Conservation (phyloP, 1,139 yeast species). For the Tardiomyces digboiensis region DNA sequence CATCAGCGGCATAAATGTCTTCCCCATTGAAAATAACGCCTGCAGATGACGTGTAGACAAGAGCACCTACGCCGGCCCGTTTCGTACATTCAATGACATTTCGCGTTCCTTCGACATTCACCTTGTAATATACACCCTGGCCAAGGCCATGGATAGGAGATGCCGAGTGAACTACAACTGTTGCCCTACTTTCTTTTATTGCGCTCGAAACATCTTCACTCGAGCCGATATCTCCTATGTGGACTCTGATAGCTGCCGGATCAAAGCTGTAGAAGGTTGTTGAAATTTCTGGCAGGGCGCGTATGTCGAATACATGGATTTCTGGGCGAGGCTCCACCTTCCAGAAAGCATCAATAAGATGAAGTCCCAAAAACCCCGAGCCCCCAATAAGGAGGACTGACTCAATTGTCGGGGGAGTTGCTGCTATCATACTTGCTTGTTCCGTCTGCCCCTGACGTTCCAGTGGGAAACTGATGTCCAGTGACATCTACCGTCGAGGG, state of each 20-base stretch:
- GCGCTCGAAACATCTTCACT: conserved; percentile 59
- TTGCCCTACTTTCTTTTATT: conserved; percentile 48
- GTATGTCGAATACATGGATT: conserved; percentile 82
- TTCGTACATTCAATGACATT: conserved; percentile 55
- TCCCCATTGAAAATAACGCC: conserved; percentile 95
- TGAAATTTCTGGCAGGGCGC: conserved; percentile 51
- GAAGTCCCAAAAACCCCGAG: conserved; percentile 90
- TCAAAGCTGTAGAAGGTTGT: conserved; percentile 58
- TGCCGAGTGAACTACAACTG: conserved; percentile 89
- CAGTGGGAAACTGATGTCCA: too few relatives aligned
- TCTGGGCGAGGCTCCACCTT: conserved; percentile 55
- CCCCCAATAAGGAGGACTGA: conserved; percentile 81
- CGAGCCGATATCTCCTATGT: conserved; percentile 80
- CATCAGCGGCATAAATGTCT: conserved; percentile 87
- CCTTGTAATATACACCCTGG: conserved; percentile 74
- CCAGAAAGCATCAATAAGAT: conserved; percentile 77
- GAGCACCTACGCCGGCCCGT: conserved; percentile 40
- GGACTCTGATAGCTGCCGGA: conserved; percentile 42
- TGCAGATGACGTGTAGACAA: conserved; percentile 94
- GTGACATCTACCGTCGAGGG: too few relatives aligned
- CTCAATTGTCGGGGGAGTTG: too few relatives aligned
- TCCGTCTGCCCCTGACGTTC: too few relatives aligned
- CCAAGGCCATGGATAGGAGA: conserved; percentile 91
- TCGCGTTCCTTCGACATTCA: conserved; percentile 83
- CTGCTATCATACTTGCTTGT: too few relatives aligned